These are phyloP conservation scores for Kockiozyma suomiensis DNA, from an alignment of 805 yeast species.

Conservation along the genomic window DNA sequence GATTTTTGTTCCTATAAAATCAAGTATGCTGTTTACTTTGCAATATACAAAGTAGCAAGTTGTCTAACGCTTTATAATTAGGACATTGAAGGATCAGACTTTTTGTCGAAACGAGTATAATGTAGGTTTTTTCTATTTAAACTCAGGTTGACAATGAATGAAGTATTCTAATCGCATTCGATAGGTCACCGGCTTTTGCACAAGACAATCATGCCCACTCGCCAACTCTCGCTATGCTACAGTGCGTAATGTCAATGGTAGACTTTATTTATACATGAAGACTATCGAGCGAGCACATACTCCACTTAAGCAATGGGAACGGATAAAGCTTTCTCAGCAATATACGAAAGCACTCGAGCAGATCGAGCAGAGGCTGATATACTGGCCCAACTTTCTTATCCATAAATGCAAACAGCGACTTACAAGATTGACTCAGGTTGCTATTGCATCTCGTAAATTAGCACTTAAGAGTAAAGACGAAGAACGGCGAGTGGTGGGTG, in stretches of 20 bases:
- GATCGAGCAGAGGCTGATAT: slow-evolving; percentile 79
- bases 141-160: not conserved
- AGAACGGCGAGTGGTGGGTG: slow-evolving; percentile 91
- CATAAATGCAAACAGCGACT: slow-evolving; percentile 96
- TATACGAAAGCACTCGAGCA: slow-evolving; percentile 86
- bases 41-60: not conserved
- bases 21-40: slow-evolving; percentile 43
- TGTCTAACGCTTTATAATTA: not conserved
- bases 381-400: slow-evolving; percentile 90
- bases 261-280: slow-evolving; percentile 85
- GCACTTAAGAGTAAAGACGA: slow-evolving; percentile 72
- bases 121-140: slow-evolving; percentile 43
- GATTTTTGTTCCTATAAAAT: slow-evolving; percentile 94
- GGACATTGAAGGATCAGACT: slow-evolving; percentile 80
- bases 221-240: slow-evolving; percentile 94
- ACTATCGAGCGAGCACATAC: slow-evolving; percentile 97
- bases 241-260: slow-evolving; percentile 76
- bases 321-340: slow-evolving; percentile 86
- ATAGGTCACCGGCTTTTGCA: slow-evolving; percentile 78
- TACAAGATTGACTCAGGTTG: slow-evolving; percentile 92
- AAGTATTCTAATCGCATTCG: not conserved
- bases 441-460: slow-evolving; percentile 89
- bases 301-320: slow-evolving; percentile 93
- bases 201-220: slow-evolving; percentile 91
- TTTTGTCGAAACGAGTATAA: slow-evolving; percentile 96